phyloP scores from a whole-genome alignment of 352 stramenopile species.

The Globisporangium cystogenes region DNA sequence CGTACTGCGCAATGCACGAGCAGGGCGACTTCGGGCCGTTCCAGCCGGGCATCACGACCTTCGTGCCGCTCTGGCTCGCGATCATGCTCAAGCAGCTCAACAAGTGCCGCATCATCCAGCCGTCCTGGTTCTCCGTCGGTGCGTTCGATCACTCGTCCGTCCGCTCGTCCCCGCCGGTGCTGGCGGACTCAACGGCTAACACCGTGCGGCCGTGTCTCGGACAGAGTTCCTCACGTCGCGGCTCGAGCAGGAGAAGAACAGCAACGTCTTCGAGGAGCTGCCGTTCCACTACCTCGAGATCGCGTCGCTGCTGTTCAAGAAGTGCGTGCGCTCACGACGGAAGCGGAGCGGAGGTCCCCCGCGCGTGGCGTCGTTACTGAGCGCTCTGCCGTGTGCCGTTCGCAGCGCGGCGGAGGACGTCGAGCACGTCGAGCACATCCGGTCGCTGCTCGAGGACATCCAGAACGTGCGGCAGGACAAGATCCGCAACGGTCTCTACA shows the following conservation, averaged over 20 bases:
- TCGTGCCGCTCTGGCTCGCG: slow-evolving; percentile 87
- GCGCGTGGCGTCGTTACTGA: no score
- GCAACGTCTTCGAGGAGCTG: slow-evolving; percentile 71
- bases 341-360: no score
- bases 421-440: slow-evolving; percentile 76
- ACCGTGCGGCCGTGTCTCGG: no score
- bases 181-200: no score
- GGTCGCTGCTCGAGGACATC: slow-evolving; percentile 81
- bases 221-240: slow-evolving; percentile 50
- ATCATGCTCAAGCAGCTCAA: slow-evolving; percentile 87
- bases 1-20: slow-evolving; percentile 1
- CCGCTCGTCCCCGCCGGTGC: no score
- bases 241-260: slow-evolving; percentile 68
- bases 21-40: slow-evolving; percentile 87
- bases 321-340: slow-evolving; percentile 29
- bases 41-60: slow-evolving; percentile 72
- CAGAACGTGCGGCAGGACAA: slow-evolving; percentile 88
- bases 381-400: no score
- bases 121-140: slow-evolving; percentile 81
- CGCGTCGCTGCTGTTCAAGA: slow-evolving; percentile 75
- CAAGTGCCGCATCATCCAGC: slow-evolving; percentile 81
- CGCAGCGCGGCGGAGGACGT: slow-evolving; percentile 75
- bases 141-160: not conserved
- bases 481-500: slow-evolving; percentile 83
- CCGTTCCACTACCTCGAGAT: slow-evolving; percentile 89